A percentile compares a stretch with the other conserved stretches of the same genome.
These are phyloP conservation scores for Saccharomyces hybrid DNA, from an alignment of 1,139 yeast genomes.

Conservation along the genomic window DNA sequence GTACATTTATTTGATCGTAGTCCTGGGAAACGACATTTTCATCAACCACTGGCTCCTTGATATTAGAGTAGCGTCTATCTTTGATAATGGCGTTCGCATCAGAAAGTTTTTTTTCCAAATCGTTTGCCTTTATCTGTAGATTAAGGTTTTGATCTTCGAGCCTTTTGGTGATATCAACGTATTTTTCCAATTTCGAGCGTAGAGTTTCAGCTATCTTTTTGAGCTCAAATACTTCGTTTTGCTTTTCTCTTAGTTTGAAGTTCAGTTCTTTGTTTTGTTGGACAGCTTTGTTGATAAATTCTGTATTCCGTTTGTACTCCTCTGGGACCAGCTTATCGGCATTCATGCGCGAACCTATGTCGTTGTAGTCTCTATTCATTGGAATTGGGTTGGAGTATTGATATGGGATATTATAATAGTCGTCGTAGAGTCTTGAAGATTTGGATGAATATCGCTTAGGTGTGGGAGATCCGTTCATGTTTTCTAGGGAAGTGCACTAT, in stretches of 20 bases:
- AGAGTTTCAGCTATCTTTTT: conserved; percentile 7
- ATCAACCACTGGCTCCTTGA: background rate
- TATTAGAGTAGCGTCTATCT: background rate
- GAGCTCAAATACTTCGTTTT: conserved; percentile 6
- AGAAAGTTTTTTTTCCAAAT: conserved; percentile 5
- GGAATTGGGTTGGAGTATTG: background rate
- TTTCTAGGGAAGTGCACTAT: background rate
- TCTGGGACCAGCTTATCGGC: conserved; percentile 7
- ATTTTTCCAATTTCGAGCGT: conserved; percentile 8
- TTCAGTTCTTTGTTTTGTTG: conserved; percentile 4
- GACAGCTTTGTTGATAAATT: conserved; percentile 4
- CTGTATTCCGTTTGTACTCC: conserved; percentile 6
- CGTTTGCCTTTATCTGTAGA: conserved; percentile 3
- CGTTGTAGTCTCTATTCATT: background rate
- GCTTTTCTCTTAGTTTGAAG: conserved; percentile 5
- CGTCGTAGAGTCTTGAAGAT: conserved; percentile 7
- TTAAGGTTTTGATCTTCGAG: conserved; percentile 5
- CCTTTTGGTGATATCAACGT: conserved; percentile 6
- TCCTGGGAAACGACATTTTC: background rate
- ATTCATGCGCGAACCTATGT: background rate
- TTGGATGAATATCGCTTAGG: conserved; percentile 19
- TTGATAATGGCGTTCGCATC: background rate
- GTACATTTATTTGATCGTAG: background rate
- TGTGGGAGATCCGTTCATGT: conserved; percentile 21
- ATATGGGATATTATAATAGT: conserved; percentile 2